Evolutionary conservation across 2,329 filamentous ascomycete genomes (phyloP), one percentile per base, ranked within the genome.

Genomic region (Leptosphaerulina australis): DNA sequence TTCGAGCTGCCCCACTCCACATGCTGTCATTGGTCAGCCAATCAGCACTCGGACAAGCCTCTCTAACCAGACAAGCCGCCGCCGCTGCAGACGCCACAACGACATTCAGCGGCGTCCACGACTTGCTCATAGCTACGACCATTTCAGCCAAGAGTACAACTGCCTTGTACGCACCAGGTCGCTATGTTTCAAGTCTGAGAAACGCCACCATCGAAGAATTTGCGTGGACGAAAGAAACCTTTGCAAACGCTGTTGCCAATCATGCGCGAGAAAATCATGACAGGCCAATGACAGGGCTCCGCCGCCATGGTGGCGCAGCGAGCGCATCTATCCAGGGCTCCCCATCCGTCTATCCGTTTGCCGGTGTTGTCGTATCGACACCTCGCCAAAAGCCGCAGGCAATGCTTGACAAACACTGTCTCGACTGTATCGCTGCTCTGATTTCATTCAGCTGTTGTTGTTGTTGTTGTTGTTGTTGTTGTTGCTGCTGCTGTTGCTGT

Each of bases 281-380:
- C 29, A 9, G 30, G 10, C 35, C 25, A 7, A 4, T 35, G 29
- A 20, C 40, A 17, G 17, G 35, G 14, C 8, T 9, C 22, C 12
- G 35, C 15, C 22, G 12, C 15, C 9, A 26, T 37, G 34, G 34
- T 45, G 43, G 43, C 43, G 43, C 43, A 37, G 33, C 20, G n/a
- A n/a, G n/a, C n/a, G n/a, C n/a, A n/a, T n/a, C n/a, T n/a, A n/a
- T n/a, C n/a, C n/a, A n/a, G n/a, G n/a, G n/a, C n/a, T n/a, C n/a
- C 22, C 31, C 24, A 36, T 47, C 44, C 44, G 44, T 47, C 44
- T 51, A 36, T 35, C 48, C 48, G 48, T 51, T 14, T 37, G 22
- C 40, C 35, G 24, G 40, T 35, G 24, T 22, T 4, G 22, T 40
- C 20, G 29, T 4, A 28, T 40, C 20, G 43, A 20, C 40, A 44